Percentiles rank a stretch among this genome's conserved stretches.
These are phyloP conservation scores for Amanita rubescens DNA, from an alignment of 768 basidiomycete genomes.

Conservation along the genomic window DNA sequence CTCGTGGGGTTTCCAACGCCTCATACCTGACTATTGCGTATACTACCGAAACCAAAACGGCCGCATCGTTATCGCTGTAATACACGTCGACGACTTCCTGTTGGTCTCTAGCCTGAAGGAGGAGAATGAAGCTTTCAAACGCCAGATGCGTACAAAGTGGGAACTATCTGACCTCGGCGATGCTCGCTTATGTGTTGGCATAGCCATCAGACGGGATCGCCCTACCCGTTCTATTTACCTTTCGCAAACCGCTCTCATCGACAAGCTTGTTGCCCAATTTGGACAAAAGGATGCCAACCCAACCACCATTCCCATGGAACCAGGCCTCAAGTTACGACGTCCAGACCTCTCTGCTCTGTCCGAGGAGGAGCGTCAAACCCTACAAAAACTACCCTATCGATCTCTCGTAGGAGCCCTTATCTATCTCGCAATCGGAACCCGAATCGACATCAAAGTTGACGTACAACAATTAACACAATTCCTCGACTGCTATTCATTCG, in stretches of 20 bases:
- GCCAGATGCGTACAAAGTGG: constrained; percentile 20
- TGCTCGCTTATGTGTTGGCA: constrained; percentile 25
- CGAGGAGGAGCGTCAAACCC: neutral
- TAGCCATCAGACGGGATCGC: constrained; percentile 24
- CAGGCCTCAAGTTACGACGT: neutral
- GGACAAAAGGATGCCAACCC: neutral
- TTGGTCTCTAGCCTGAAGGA: constrained; percentile 11
- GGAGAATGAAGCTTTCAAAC: constrained; percentile 17
- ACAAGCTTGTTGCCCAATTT: neutral
- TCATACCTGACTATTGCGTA: constrained; percentile 13
- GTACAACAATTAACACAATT: constrained; percentile 21
- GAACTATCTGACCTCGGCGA: constrained; percentile 27
- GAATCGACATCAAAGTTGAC: constrained; percentile 21
- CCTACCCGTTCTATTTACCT: neutral
- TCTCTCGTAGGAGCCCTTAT: constrained; percentile 14
- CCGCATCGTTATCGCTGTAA: constrained; percentile 18
- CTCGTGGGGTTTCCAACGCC: neutral
- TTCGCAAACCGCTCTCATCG: neutral
- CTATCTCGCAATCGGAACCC: constrained; percentile 15
- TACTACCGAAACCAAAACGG: constrained; percentile 15
- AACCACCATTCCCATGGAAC: neutral
- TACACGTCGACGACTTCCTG: constrained; percentile 27
- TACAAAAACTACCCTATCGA: constrained; percentile 18
- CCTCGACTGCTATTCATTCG: constrained; percentile 16
- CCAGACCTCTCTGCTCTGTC: neutral